These are phyloP conservation scores for Ophiostoma tasmaniense DNA, from an alignment of 2,329 filamentous ascomycete species.

Conservation along the genomic window DNA sequence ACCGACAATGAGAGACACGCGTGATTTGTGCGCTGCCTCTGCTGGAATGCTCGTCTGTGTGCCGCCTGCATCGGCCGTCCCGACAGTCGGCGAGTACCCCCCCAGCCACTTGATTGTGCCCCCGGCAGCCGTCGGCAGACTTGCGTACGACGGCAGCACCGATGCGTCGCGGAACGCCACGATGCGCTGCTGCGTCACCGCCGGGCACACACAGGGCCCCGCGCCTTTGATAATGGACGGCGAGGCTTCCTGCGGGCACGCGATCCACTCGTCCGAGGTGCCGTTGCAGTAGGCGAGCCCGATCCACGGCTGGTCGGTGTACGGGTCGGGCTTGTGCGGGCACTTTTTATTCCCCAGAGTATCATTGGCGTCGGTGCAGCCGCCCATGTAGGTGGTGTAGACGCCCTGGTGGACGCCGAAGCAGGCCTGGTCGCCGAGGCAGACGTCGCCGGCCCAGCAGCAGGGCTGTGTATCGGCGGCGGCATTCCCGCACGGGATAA, in stretches of 20 bases:
- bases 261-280: conserved; percentile 27
- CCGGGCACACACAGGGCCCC: conserved; percentile 27
- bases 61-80: not conserved
- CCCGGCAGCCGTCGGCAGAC: conserved; percentile 24
- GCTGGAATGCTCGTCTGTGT: not conserved
- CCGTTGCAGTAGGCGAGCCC: conserved; percentile 31
- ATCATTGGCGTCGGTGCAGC: conserved; percentile 28
- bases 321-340: conserved; percentile 26
- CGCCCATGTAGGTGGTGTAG: conserved; percentile 31
- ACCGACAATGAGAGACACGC: not conserved
- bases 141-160: conserved; percentile 24
- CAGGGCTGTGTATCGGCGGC: conserved; percentile 16
- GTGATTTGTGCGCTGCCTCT: not conserved
- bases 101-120: conserved; percentile 25
- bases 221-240: conserved; percentile 22
- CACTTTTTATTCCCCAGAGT: conserved; percentile 22
- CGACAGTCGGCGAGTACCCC: conserved; percentile 23
- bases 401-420: conserved; percentile 23
- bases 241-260: conserved; percentile 25
- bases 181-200: conserved; percentile 22
- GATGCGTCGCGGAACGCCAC: conserved; percentile 23
- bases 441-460: conserved; percentile 22
- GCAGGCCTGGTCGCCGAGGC: conserved; percentile 20
- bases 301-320: conserved; percentile 26
- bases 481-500: conserved; percentile 23